Evolutionary conservation across 768 basidiomycete species (phyloP), one percentile per base, ranked within the genome.

Genomic region (Tulasnella sp.): DNA sequence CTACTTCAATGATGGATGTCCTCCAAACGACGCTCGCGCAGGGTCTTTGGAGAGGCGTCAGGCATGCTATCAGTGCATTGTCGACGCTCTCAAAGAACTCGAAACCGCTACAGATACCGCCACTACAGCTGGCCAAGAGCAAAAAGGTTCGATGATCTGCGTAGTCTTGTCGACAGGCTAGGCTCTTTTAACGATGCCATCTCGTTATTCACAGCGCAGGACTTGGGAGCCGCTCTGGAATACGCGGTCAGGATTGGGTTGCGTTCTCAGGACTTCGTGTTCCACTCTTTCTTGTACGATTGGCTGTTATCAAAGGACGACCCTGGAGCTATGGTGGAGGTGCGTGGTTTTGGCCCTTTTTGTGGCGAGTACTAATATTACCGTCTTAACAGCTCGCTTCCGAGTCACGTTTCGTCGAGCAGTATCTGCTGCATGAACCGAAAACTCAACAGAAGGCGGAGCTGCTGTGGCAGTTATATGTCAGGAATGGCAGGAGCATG

Each of bases 391-490:
- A 41, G 51, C 21, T 60, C 47, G 11, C 29, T 11, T 50, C 51
- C 67, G 92, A 88, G 84, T 91, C 76, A 82, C 87, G 43, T 90
- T 96, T 86, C 72, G 80, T 98, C 50, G 95, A 96, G 70, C 81
- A 84, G 3, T 90, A 94, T 72, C 81, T 98, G 27, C 78, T 80
- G 64, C 80, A 88, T 54, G 87, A 90, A 59, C 92, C 92, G 19
- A 73, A 78, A 1, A 85, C 85, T 0, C 82, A 87, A 15, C 79
- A 86, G 64, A 92, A 93, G 68, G 83, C 79, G 67, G 89, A 98
- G 66, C 73, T 99, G 1, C 75, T 98, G 2, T 98, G 96, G 96
- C 90, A 97, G 67, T 97, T 90, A 73, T 95, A 96, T 68, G 92
- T 95, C 54, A 88, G 95, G 66, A 86, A 89, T 65, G 86, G 86